Evolutionary conservation across 768 basidiomycete genomes (phyloP).

Genomic region (Leccinum boreale): DNA sequence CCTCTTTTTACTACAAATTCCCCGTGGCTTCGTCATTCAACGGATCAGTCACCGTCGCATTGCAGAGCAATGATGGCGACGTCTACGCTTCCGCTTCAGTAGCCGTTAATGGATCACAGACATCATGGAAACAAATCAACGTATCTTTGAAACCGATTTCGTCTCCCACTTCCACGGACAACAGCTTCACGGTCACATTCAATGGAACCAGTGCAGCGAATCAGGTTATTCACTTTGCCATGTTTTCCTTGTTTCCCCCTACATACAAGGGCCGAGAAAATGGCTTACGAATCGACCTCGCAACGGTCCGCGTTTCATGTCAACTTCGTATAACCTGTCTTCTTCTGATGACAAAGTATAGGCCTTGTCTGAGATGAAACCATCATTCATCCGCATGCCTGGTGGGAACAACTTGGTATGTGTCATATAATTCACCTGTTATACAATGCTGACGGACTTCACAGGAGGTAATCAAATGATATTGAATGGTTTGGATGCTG

Average conservation of each 20-base stretch:
- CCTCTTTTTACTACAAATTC: conserved; percentile 58
- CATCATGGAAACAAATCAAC: conserved; percentile 46
- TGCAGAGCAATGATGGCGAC: conserved; percentile 42
- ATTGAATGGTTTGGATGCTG: background rate
- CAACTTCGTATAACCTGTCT: background rate
- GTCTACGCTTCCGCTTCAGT: conserved; percentile 40
- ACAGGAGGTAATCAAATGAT: conserved; percentile 36
- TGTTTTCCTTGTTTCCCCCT: conserved; percentile 64
- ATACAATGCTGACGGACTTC: conserved; percentile 19
- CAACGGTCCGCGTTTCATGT: conserved; percentile 35
- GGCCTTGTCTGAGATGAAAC: conserved; percentile 51
- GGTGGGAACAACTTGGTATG: conserved; percentile 62
- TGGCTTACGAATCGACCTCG: conserved; percentile 60
- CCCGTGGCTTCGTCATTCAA: conserved; percentile 39
- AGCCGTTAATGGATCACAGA: conserved; percentile 39
- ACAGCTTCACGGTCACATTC: conserved; percentile 51
- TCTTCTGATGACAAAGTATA: conserved; percentile 15
- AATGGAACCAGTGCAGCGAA: conserved; percentile 39
- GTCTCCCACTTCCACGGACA: conserved; percentile 39
- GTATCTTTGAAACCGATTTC: conserved; percentile 40
- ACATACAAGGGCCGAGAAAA: conserved; percentile 59
- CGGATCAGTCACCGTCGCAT: conserved; percentile 40
- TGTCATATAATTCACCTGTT: conserved; percentile 5
- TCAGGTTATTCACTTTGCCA: conserved; percentile 49
- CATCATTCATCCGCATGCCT: conserved; percentile 61